Evolutionary conservation across 2,329 filamentous ascomycete species (phyloP).

Genomic region (Sclerotinia trifoliorum): DNA sequence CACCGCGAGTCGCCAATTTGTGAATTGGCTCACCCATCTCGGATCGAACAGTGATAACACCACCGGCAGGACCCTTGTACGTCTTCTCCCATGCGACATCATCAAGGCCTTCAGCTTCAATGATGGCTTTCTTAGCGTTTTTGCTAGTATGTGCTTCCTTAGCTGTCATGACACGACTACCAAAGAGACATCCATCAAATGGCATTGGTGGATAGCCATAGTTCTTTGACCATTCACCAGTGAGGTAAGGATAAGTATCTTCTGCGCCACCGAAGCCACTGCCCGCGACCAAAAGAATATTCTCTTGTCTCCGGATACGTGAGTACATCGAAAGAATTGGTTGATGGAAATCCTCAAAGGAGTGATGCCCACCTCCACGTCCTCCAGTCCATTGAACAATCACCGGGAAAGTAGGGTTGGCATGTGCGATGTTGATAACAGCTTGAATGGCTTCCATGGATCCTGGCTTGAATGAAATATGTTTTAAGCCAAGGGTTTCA

Average conservation of each 20-base stretch:
- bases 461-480: slow-evolving; percentile 92
- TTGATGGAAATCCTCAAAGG: slow-evolving; percentile 92
- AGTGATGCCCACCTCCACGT: slow-evolving; percentile 90
- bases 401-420: slow-evolving; percentile 91
- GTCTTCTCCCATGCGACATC: slow-evolving; percentile 88
- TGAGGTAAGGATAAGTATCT: slow-evolving; percentile 90
- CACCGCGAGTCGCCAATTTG: slow-evolving; percentile 95
- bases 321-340: slow-evolving; percentile 89
- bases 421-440: slow-evolving; percentile 89
- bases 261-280: slow-evolving; percentile 89
- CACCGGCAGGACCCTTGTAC: slow-evolving; percentile 86
- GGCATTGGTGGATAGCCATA: slow-evolving; percentile 92
- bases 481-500: slow-evolving; percentile 85
- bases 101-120: slow-evolving; percentile 77
- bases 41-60: slow-evolving; percentile 92
- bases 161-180: slow-evolving; percentile 91
- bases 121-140: slow-evolving; percentile 85
- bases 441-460: slow-evolving; percentile 84
- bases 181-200: slow-evolving; percentile 87
- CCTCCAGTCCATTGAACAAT: slow-evolving; percentile 94
- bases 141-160: slow-evolving; percentile 88
- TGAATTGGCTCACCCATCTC: slow-evolving; percentile 99
- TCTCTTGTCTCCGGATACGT: slow-evolving; percentile 78
- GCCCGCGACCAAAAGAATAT: slow-evolving; percentile 85
- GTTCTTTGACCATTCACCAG: slow-evolving; percentile 81